A percentile compares a stretch with the other conserved stretches of the same genome.
Evolutionary conservation across 2,329 filamentous ascomycete species (phyloP).

Genomic region (Sarocladium oryzae): DNA sequence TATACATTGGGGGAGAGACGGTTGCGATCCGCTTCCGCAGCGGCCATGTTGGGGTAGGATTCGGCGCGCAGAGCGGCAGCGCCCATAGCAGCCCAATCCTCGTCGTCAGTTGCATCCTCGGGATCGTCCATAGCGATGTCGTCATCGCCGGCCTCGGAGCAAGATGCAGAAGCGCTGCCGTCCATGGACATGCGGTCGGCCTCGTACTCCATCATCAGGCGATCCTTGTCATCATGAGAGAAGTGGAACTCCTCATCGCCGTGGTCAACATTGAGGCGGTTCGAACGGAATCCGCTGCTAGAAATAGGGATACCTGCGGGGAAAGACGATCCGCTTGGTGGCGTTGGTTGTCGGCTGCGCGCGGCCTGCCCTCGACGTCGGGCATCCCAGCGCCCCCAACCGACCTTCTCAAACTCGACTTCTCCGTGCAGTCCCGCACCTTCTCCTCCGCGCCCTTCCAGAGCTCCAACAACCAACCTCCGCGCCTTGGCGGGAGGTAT

Average conservation of each 20-base stretch:
- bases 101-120: slow-evolving; percentile 85
- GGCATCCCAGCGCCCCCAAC: slow-evolving; percentile 95
- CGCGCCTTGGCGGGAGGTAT: slow-evolving; percentile 87
- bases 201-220: slow-evolving; percentile 74
- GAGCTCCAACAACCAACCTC: slow-evolving; percentile 81
- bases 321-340: slow-evolving; percentile 25
- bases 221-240: slow-evolving; percentile 62
- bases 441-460: slow-evolving; percentile 70
- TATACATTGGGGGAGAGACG: slow-evolving; percentile 37
- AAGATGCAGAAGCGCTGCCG: slow-evolving; percentile 63
- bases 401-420: slow-evolving; percentile 88
- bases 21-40: slow-evolving; percentile 48
- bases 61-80: slow-evolving; percentile 72
- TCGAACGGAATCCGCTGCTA: slow-evolving; percentile 35
- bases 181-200: slow-evolving; percentile 93
- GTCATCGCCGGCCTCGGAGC: slow-evolving; percentile 66
- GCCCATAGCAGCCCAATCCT: slow-evolving; percentile 89
- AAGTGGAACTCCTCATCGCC: slow-evolving; percentile 68
- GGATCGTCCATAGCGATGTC: slow-evolving; percentile 66
- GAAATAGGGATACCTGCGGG: slow-evolving; percentile 51
- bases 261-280: slow-evolving; percentile 48
- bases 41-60: slow-evolving; percentile 51
- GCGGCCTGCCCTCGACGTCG: slow-evolving; percentile 60
- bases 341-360: slow-evolving; percentile 35
- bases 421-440: slow-evolving; percentile 59